phyloP scores from a whole-genome alignment of 192 early-diverging fungal species.

The Umbelopsis sp. region DNA sequence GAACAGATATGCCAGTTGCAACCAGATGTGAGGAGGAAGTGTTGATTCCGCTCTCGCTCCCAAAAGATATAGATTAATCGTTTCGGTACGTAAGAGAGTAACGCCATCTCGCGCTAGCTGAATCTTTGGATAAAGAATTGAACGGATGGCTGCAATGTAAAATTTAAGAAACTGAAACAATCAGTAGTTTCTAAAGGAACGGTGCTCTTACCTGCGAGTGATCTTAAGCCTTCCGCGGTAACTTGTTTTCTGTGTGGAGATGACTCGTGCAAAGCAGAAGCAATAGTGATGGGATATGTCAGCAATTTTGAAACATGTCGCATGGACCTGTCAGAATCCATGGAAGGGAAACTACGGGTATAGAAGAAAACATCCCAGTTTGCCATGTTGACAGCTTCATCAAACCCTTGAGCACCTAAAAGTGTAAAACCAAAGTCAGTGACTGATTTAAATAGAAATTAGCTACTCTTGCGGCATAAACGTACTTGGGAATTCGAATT shows the following conservation, averaged over 20 bases:
- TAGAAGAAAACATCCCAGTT: constrained; percentile 81
- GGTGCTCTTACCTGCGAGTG: constrained; percentile 58
- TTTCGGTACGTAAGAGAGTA: constrained; percentile 54
- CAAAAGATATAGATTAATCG: constrained; percentile 68
- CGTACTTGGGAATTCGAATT: constrained; percentile 78
- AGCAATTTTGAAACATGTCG: constrained; percentile 80
- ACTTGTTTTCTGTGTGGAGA: constrained; percentile 71
- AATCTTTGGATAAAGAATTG: constrained; percentile 40
- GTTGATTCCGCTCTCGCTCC: constrained; percentile 77
- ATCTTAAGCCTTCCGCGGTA: constrained; percentile 75
- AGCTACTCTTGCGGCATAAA: background rate
- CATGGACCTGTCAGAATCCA: constrained; percentile 70
- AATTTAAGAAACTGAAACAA: background rate
- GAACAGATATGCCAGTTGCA: constrained; percentile 74
- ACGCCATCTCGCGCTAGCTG: constrained; percentile 37
- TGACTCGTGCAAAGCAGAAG: constrained; percentile 69
- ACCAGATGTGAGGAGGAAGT: constrained; percentile 75
- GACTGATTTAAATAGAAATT: background rate
- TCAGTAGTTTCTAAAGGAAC: too few species aligned
- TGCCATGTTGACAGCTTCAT: constrained; percentile 75
- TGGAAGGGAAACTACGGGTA: constrained; percentile 75
- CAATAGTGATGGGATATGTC: constrained; percentile 80
- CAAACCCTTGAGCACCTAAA: constrained; percentile 60
- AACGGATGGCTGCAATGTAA: constrained; percentile 38
- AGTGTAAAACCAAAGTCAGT: constrained; percentile 10